Evolutionary conservation across 208 protist species (phyloP), one percentile per base, ranked within the genome.

Genomic region (Acanthamoeba royreba): DNA sequence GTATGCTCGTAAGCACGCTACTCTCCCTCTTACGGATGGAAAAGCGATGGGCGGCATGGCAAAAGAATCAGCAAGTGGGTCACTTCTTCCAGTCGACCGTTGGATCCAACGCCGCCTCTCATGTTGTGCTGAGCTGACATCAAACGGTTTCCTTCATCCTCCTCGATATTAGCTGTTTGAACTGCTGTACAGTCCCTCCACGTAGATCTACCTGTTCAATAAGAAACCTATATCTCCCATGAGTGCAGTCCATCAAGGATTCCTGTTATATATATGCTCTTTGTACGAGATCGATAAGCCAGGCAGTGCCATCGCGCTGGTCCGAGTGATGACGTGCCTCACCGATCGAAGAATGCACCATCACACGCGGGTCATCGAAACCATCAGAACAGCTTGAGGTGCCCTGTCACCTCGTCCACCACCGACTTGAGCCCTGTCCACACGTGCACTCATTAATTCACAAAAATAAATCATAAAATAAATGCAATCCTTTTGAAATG

Each of bases 371-470:
- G n/a, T n/a, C n/a, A n/a, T n/a, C n/a, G n/a, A n/a, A n/a, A n/a
- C n/a, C 22, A 74, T 97, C 95, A 99, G 43, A 98, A 94, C 33
- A 99, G 94, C 94, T 98, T 99, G 42, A 99, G 94, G 13, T 98
- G 74, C 11, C 97, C 97, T 2, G 98, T 98, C 1, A 99, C 96
- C 25, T 97, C 81, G 66, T 99, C 97, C 0, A 99, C 96, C 0
- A 96, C 42, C 28, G 92, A 95, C 58, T 96, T 96, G 13, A 98
- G 98, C 1, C 96, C 98, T 17, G 98, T 97, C 8, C 13, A 22
- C 22, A 25, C 5, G 15, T 98, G 98, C 31, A 98, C 96, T 69
- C 19, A 15, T 69, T 69, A 9, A 7, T 69, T 69, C 8, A 13
- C 49, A 9, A 55, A 55, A 19, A 55, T 19, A 19, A 55, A 55